A percentile compares a stretch with the other conserved stretches of the same genome.
Conservation (phyloP, 495 filamentous ascomycete species). For the Aspergillus ellipticus region DNA sequence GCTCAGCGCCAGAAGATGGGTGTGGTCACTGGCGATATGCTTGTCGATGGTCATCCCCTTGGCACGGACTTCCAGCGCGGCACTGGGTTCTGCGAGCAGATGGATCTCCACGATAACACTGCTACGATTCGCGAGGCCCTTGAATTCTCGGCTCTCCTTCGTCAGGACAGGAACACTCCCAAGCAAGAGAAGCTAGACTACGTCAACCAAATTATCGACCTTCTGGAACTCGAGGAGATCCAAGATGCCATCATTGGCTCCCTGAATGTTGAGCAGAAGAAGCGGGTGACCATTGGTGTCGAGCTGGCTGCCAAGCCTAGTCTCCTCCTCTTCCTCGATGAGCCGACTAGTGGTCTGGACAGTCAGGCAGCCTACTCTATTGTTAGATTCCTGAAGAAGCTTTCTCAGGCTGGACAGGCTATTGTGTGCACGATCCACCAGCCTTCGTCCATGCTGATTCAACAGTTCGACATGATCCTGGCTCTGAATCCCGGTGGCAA, state of each 20-base stretch:
- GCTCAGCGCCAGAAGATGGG: conserved; percentile 74
- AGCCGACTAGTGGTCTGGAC: conserved; percentile 81
- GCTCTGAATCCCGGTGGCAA: conserved; percentile 67
- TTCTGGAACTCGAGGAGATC: conserved; percentile 54
- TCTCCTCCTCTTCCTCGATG: conserved; percentile 76
- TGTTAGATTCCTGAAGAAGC: conserved; percentile 78
- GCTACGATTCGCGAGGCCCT: conserved; percentile 64
- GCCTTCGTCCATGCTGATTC: conserved; percentile 64
- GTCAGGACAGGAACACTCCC: conserved; percentile 51
- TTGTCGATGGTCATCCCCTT: conserved; percentile 70
- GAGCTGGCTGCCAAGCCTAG: conserved; percentile 86
- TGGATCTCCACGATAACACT: conserved; percentile 73
- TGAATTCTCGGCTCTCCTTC: conserved; percentile 62
- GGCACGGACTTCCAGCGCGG: conserved; percentile 70
- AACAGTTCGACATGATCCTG: conserved; percentile 74
- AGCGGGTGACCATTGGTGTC: conserved; percentile 84
- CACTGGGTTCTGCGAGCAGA: conserved; percentile 85
- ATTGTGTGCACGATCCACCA: conserved; percentile 85
- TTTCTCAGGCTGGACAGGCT: conserved; percentile 69
- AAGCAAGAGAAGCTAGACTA: conserved; percentile 56
- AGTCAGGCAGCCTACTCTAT: conserved; percentile 80
- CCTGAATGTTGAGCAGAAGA: conserved; percentile 64
- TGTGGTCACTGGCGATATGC: conserved; percentile 67
- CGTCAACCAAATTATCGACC: conserved; percentile 57
- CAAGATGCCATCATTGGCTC: conserved; percentile 52